A percentile compares a stretch with the other conserved stretches of the same genome.
phyloP scores from a whole-genome alignment of 306 rosid species.

The Sechiopsis laciniata region DNA sequence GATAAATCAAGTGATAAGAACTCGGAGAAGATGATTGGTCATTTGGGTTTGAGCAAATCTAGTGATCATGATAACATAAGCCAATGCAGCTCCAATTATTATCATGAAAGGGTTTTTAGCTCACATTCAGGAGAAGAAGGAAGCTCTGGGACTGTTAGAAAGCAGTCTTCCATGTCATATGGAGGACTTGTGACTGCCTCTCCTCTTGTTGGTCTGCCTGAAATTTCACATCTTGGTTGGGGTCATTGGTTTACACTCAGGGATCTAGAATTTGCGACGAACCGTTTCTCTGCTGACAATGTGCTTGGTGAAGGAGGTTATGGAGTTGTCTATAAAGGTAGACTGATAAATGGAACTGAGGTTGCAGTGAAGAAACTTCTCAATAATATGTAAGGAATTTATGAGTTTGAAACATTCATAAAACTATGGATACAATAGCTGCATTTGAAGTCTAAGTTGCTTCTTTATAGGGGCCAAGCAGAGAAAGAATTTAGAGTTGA shows the following conservation, averaged over 20 bases:
- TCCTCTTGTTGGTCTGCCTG: conserved; percentile 84
- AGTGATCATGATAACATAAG: conserved; percentile 67
- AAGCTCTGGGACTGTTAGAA: conserved; percentile 60
- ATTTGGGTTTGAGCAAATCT: conserved; percentile 52
- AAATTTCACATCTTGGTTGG: conserved; percentile 96
- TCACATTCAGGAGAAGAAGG: conserved; percentile 85
- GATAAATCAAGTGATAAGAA: conserved; percentile 55
- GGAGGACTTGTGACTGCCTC: conserved; percentile 70
- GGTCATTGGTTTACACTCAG: conserved; percentile 99
- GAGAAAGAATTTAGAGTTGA: conserved; percentile 97
- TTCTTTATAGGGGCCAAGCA: conserved; percentile 74
- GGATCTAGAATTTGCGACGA: conserved; percentile 76
- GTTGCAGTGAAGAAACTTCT: conserved; percentile 96
- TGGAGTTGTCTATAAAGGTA: conserved; percentile 86
- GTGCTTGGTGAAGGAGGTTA: conserved; percentile 95
- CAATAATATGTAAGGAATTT: conserved; percentile 73
- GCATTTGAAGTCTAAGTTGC: conserved; percentile 21
- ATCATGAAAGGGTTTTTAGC: conserved; percentile 74
- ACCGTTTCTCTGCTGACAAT: conserved; percentile 54
- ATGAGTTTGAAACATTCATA: conserved; percentile 21
- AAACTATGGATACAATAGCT: background rate
- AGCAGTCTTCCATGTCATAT: conserved; percentile 44
- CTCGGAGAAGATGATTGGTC: conserved; percentile 55
- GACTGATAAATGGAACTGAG: conserved; percentile 76
- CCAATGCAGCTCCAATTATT: conserved; percentile 76